These are phyloP conservation scores for Haematococcus sp. DNA, from an alignment of 139 green algal genomes.

Conservation along the genomic window DNA sequence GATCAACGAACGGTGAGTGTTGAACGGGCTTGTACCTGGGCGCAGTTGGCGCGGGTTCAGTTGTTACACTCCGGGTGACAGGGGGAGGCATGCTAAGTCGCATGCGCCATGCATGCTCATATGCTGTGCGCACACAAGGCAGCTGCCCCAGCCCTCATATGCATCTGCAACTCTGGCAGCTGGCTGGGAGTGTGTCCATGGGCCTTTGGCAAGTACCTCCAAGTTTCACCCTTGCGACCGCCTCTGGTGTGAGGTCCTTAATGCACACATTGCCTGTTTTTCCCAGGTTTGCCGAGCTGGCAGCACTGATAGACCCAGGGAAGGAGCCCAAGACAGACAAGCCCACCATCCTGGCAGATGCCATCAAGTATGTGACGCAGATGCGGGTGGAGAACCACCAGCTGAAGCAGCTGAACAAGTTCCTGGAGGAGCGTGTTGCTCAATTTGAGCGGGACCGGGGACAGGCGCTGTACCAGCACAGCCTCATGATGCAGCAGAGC, in stretches of 20 bases:
- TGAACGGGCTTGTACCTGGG: neutral
- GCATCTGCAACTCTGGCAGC: neutral
- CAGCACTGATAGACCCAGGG: slow-evolving; percentile 58
- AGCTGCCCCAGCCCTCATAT: neutral
- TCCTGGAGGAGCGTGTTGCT: slow-evolving; percentile 68
- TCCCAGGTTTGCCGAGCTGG: slow-evolving; percentile 57
- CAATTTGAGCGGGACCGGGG: slow-evolving; percentile 52
- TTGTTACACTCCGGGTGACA: neutral
- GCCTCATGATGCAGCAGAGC: slow-evolving; percentile 36
- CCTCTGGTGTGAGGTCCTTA: neutral
- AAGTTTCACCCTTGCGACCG: neutral
- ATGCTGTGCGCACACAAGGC: neutral
- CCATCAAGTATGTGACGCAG: slow-evolving; percentile 63
- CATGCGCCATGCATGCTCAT: neutral
- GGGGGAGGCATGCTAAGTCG: neutral
- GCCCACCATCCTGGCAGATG: slow-evolving; percentile 62
- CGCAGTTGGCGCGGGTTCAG: neutral
- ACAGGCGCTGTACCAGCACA: slow-evolving; percentile 56
- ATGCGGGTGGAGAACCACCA: slow-evolving; percentile 62
- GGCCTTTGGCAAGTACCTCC: neutral
- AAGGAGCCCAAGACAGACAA: slow-evolving; percentile 77
- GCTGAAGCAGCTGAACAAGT: slow-evolving; percentile 73
- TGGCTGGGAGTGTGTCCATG: neutral
- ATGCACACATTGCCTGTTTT: neutral
- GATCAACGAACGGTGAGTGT: slow-evolving; percentile 67